Percentiles rank a stretch among this genome's conserved stretches.
These are phyloP conservation scores for Blastomyces percursus DNA, from an alignment of 2,329 filamentous ascomycete genomes.

Conservation along the genomic window DNA sequence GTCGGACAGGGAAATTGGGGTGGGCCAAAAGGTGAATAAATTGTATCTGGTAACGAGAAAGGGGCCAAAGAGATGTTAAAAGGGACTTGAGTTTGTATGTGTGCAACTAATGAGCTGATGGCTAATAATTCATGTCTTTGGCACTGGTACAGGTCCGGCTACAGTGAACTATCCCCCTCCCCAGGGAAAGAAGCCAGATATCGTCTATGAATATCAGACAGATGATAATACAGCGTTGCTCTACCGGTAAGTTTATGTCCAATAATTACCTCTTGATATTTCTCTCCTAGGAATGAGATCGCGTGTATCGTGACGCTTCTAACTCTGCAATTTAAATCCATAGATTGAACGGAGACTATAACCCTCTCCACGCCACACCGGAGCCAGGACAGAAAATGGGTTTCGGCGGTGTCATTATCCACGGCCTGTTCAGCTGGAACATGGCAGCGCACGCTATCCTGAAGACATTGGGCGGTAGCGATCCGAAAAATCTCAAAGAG, in stretches of 20 bases:
- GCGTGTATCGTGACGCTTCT: not conserved
- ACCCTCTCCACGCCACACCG: conserved; percentile 79
- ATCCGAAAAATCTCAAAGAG: conserved; percentile 72
- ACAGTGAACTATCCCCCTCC: conserved; percentile 70
- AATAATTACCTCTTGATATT: not conserved
- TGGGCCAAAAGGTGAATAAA: conserved; percentile 63
- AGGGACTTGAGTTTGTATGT: not conserved
- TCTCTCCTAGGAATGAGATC: not conserved
- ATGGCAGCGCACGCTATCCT: conserved; percentile 62
- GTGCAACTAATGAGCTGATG: not conserved
- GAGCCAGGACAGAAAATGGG: conserved; percentile 82
- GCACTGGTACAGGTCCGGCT: conserved; percentile 44
- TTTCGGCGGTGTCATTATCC: conserved; percentile 79
- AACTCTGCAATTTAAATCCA: conserved; percentile 9
- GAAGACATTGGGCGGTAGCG: conserved; percentile 59
- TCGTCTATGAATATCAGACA: conserved; percentile 58
- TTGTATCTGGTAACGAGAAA: not conserved
- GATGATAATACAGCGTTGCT: conserved; percentile 60
- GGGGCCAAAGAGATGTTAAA: not conserved
- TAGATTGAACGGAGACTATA: conserved; percentile 85
- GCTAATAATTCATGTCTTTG: conserved; percentile 3
- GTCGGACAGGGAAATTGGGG: conserved; percentile 76
- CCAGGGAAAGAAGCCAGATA: conserved; percentile 58
- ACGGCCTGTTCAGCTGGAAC: conserved; percentile 85
- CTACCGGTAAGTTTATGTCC: conserved; percentile 44